Evolutionary conservation across 2,329 filamentous ascomycete species (phyloP), one percentile per base, ranked within the genome.

Genomic region (Sphaerulina musiva): DNA sequence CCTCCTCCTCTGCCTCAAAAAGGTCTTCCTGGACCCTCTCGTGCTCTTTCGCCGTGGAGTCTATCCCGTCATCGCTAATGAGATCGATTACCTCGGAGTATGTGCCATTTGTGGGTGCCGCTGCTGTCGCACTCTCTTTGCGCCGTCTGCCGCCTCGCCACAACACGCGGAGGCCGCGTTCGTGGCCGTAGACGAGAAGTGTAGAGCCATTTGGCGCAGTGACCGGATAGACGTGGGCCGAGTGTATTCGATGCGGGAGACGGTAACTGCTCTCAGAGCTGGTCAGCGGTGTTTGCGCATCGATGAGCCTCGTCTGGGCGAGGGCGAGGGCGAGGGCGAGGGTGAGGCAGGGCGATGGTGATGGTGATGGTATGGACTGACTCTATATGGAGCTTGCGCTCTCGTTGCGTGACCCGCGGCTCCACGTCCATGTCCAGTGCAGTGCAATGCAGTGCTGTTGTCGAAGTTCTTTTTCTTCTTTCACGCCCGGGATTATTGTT

Each of bases 181-280:
- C 77, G 59, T 83, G 78, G 45, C 78, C 82, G 61, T 82, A 83
- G 10, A 85, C 63, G 43, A 84, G 72, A 55, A 85, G 73, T 2
- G 78, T 80, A 3, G 82, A 84, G 65, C 80, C 80, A 67, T 84
- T 84, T 20, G 80, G 77, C 17, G 80, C 74, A 57, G 74, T 73
- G 38, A 79, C 66, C 5, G 82, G 82, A 64, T 85, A 85, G 59
- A 79, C 72, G 65, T 76, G 75, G 10, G 80, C 75, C 53, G 73
- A 71, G 69, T 80, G 76, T 55, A 81, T 73, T 62, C 80, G 79
- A 64, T 81, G 78, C 11, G 79, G 76, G 34, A 84, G 74, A 61
- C 82, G 75, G 64, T 84, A 84, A 68, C 82, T 84, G 62, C 58
- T 31, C 6, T 26, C 34, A 55, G 12, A 38, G 4, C 34, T 38